Evolutionary conservation across 2,329 filamentous ascomycete genomes (phyloP).

Genomic region (Ophiostoma sp.): DNA sequence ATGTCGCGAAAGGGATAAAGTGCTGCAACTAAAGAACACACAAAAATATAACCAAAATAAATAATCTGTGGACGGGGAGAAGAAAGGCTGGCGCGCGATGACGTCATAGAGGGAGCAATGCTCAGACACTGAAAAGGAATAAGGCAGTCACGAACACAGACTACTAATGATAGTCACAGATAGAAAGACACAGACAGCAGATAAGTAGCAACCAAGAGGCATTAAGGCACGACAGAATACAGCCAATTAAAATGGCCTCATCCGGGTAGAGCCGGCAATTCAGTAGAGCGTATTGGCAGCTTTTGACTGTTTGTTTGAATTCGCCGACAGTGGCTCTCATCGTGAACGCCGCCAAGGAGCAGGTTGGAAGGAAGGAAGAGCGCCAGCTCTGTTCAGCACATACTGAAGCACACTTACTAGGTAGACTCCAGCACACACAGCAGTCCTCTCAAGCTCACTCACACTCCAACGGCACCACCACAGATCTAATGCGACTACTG

Average conservation of each 20-base stretch:
- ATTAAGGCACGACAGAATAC: not conserved
- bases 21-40: not conserved
- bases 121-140: not conserved
- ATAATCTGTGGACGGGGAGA: not conserved
- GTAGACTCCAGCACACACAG: not conserved
- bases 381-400: too few species aligned
- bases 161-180: too few species aligned
- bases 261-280: not conserved
- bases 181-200: not conserved
- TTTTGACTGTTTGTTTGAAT: not conserved
- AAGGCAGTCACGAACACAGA: not conserved
- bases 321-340: not conserved
- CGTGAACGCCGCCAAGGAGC: not conserved
- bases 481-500: not conserved
- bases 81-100: not conserved
- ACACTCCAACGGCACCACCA: not conserved
- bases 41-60: not conserved
- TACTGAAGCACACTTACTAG: too few species aligned
- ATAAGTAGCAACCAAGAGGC: not conserved
- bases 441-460: not conserved
- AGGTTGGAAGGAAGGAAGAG: too few species aligned
- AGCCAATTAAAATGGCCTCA: not conserved
- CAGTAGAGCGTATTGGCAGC: not conserved
- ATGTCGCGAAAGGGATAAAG: not conserved
- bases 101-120: not conserved